Evolutionary conservation across 1,284 basidiomycete genomes (phyloP), one percentile per base, ranked within the genome.

Genomic region (Trichosporon sp.): DNA sequence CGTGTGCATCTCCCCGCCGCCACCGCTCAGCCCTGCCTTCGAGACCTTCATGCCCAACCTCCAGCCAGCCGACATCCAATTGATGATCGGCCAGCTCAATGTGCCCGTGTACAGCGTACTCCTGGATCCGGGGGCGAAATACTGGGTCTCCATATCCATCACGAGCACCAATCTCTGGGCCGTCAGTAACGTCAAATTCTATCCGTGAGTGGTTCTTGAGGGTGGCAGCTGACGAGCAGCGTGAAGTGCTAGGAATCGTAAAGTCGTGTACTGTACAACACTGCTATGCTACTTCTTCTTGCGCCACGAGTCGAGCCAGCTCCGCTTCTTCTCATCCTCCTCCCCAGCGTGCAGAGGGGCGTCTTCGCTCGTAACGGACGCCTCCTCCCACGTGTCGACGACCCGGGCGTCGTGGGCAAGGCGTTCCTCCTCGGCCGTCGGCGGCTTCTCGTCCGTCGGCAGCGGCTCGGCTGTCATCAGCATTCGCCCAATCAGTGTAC

Each of bases 311-410:
- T 63, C 59, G 14, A 63, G 59, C 59, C 59, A 63, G 32, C 32
- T 37, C 14, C 59, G 31, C 59, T 63, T 63, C 59, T 63, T 63
- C 32, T 63, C 59, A 37, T 68, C 54, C 4, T 59, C 67, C 19
- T 59, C 3, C 7, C 67, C 67, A 1, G 21, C 54, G 8, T 68
- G 38, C 4, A 19, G 67, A 10, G 67, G 67, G n/a, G 67, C 54
- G 54, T 59, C 66, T 37, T 67, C 54, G 54, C 54, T 61, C 14
- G 51, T 40, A 6, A 68, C 54, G 12, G 67, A 68, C 19, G 67
- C 67, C 54, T 59, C 51, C 54, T 59, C 67, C 51, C 64, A 65
- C 3, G 38, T 65, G 38, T 65, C 64, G 11, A 65, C 64, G 4
- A 65, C 8, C 2, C 38, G n/a, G 38, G 64, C 64, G 26, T 65